Evolutionary conservation across 441 rosid genomes (phyloP).

Genomic region (Erodium trifolium): DNA sequence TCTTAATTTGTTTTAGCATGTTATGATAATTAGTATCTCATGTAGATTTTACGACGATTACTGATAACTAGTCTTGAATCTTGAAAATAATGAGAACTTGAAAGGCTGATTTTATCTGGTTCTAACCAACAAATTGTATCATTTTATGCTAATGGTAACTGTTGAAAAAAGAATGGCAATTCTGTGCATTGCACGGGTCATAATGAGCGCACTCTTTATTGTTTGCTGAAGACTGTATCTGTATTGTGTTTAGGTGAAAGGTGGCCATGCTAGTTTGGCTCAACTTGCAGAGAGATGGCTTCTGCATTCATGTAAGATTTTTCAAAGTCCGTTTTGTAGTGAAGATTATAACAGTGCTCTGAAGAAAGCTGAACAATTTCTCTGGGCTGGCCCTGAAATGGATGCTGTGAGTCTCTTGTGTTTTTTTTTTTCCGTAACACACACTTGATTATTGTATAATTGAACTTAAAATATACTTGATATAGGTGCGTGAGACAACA

Average conservation of each 20-base stretch:
- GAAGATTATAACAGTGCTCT: constrained; percentile 42
- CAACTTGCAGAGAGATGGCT: constrained; percentile 78
- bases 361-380: constrained; percentile 92
- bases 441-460: constrained; percentile 16
- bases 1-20: not conserved
- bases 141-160: not conserved
- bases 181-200: not conserved
- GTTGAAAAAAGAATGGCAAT: not conserved
- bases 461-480: constrained; percentile 9
- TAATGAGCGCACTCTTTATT: not conserved
- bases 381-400: constrained; percentile 96
- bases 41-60: not conserved
- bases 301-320: constrained; percentile 34
- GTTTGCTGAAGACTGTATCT: constrained; percentile 11
- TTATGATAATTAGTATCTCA: not conserved
- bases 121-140: not conserved
- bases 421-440: constrained; percentile 18
- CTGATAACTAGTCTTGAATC: not conserved
- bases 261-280: constrained; percentile 38
- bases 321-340: constrained; percentile 42
- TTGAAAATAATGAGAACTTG: not conserved
- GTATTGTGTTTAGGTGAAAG: constrained; percentile 45
- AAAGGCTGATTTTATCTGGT: not conserved
- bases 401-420: constrained; percentile 53
- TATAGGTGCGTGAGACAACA: constrained; percentile 60